Base-by-base conservation (phyloP, 495 filamentous ascomycete genomes). In the Umbilicaria muhlenbergii region DNA sequence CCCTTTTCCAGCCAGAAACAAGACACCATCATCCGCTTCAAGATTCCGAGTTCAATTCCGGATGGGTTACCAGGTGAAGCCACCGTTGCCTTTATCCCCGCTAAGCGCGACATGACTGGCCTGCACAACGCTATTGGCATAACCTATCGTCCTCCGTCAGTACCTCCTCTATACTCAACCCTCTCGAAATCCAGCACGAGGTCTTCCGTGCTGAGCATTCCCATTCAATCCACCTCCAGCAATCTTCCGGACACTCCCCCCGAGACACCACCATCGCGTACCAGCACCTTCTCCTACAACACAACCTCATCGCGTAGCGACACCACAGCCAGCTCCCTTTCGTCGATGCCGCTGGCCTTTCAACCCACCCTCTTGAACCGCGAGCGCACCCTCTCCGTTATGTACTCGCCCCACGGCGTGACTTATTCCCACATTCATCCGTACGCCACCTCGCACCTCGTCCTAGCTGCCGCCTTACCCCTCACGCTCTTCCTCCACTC, bases 61-160 rank as follows among this genome's bases (percentile, higher is more conserved):
- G 58, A 54, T 28, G 71, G 73, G 8, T 50, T 58, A 33, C 59
- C 60, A 24, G 80, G 81, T 14, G 77, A 77, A 59, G 71, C 80
- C 8, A 81, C 78, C 13, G 64, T 85, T 10, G 67, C 78, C 5
- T 77, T 72, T 49, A 68, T 86, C 24, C 64, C 74, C 2, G 71
- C 77, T 32, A 74, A 71, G 52, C 51, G 65, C 36, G 78, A 85
- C 52, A 39, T 81, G 3, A 67, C 70, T 0, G 70, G 73, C 16
- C 49, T 83, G 1, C 79, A 83, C 51, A 71, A 69, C 10, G 81
- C 79, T 5, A 66, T 85, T 37, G 78, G 76, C 32, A 81, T 85
- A 21, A 85, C 78, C 1, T 84, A 84, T 52, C 66, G 70, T 17
- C 66, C 79, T 17, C 76, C 75, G 11, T 53, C 47, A 12, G 41